Base-by-base conservation (phyloP, 2,329 filamentous ascomycete genomes). In the Mariannaea sp. region DNA sequence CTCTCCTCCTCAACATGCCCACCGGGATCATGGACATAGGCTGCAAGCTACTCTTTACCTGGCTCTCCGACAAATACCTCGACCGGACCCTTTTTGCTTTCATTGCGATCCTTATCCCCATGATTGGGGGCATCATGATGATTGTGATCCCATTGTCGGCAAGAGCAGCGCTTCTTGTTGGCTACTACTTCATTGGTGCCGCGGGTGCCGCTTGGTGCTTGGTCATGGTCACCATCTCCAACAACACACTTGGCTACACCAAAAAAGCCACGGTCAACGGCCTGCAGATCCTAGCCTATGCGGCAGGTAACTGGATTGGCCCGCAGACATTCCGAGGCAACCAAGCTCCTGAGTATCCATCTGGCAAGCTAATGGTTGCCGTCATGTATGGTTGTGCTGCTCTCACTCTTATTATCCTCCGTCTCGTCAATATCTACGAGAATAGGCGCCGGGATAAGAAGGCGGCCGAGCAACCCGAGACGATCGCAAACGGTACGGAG, bases 21-120 rank as follows among this genome's bases (percentile, higher is more conserved):
- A 82, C 83, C 47, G 82, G 82, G 4, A 76, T 76, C 0, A 80
- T 85, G 1, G 82, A 86, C 58, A 76, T 85, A 12, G 70, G 83
- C 22, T 78, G 80, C 0, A 85, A 56, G 12, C 39, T 56, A 3
- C 6, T n/a, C 12, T 59, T 69, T 36, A 64, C 67, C n/a, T 67
- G 50, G 35, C 43, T 65, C 7, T 66, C 67, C 4, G 65, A 68
- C 54, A 56, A 52, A 17, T 53, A 57, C 26, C 45, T 65, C 12
- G 64, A 69, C 45, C 59, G 65, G 14, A 55, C 60, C 3, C 40
- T 64, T 5, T 62, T 64, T 29, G 64, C 65, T 17, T 58, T 60
- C 10, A 52, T 67, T n/a, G 64, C 64, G 5, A 67, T 66, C 22
- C 53, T 68, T 1, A 55, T 68, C 14, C 58, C 62, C 4, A 65